Conservation (phyloP, 2,329 filamentous ascomycete species). For the Verticillium alfalfae region DNA sequence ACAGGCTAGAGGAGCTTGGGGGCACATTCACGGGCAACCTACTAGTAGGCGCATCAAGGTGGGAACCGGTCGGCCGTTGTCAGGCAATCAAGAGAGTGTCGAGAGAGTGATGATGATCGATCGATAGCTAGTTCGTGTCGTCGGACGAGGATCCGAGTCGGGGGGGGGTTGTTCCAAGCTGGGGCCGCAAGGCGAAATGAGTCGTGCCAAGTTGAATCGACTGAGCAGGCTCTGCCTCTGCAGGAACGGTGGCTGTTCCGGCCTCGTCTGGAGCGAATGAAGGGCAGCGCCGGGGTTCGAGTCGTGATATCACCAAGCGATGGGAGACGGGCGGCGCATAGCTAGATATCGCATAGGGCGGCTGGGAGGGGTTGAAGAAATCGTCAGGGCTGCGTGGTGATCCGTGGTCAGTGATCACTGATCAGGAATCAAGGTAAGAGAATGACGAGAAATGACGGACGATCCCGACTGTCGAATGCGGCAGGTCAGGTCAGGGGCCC, state of each 20-base stretch:
- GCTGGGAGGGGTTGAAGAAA: background rate
- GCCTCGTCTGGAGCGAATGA: background rate
- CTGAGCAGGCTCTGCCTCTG: background rate
- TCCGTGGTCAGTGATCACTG: background rate
- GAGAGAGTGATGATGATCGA: background rate
- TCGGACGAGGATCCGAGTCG: background rate
- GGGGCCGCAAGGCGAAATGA: background rate
- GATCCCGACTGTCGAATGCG: background rate
- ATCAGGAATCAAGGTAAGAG: background rate
- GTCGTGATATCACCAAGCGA: background rate
- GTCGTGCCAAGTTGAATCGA: background rate
- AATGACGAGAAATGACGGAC: background rate
- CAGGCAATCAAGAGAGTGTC: background rate
- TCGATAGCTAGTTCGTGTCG: background rate
- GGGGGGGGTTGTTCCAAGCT: background rate
- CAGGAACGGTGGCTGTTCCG: background rate
- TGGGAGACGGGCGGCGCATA: background rate
- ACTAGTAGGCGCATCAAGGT: background rate
- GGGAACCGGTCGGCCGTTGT: background rate
- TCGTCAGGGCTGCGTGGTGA: background rate
- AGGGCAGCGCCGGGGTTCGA: background rate
- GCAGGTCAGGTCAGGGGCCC: background rate
- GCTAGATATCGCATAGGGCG: background rate
- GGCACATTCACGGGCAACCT: background rate
- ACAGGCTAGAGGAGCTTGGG: background rate